phyloP scores from a whole-genome alignment of 2,329 filamentous ascomycete genomes.

The Ophiocordyceps unilateralis region DNA sequence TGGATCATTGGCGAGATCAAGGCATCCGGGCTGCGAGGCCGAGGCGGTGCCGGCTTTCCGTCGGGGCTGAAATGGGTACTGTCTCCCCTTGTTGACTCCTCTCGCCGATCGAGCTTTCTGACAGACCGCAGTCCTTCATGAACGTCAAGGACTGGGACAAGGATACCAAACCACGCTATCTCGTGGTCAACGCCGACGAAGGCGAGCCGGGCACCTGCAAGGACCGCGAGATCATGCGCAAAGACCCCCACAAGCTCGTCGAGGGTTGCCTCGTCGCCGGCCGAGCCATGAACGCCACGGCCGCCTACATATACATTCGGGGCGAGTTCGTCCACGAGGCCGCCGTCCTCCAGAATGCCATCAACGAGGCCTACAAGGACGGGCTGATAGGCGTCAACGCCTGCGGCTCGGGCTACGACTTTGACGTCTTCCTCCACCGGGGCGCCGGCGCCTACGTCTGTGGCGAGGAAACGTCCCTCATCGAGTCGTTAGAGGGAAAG shows the following conservation, averaged over 20 bases:
- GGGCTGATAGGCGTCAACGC: slow-evolving; percentile 97
- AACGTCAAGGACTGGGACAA: slow-evolving; percentile 99
- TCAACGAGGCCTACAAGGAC: slow-evolving; percentile 92
- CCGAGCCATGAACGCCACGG: slow-evolving; percentile 95
- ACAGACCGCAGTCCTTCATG: slow-evolving; percentile 70
- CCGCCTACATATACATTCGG: slow-evolving; percentile 98
- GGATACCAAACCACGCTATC: slow-evolving; percentile 84
- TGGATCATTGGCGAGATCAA: slow-evolving; percentile 99
- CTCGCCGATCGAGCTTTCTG: not conserved
- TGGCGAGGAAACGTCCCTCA: slow-evolving; percentile 93
- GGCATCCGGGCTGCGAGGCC: slow-evolving; percentile 83
- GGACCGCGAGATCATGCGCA: slow-evolving; percentile 99
- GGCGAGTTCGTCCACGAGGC: slow-evolving; percentile 97
- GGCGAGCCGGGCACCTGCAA: slow-evolving; percentile 98
- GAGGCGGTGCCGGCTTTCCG: slow-evolving; percentile 94
- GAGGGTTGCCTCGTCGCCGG: slow-evolving; percentile 94
- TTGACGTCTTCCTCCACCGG: slow-evolving; percentile 91
- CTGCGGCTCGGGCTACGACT: slow-evolving; percentile 92
- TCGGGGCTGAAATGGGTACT: slow-evolving; percentile 96
- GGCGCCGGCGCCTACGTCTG: slow-evolving; percentile 97
- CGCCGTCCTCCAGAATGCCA: slow-evolving; percentile 79
- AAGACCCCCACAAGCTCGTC: slow-evolving; percentile 97
- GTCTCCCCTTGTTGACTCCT: not conserved
- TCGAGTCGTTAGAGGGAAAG: slow-evolving; percentile 97
- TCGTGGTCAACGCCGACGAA: slow-evolving; percentile 97